Evolutionary conservation across 805 yeast genomes (phyloP).

Genomic region (Yamadazyma insecticola): DNA sequence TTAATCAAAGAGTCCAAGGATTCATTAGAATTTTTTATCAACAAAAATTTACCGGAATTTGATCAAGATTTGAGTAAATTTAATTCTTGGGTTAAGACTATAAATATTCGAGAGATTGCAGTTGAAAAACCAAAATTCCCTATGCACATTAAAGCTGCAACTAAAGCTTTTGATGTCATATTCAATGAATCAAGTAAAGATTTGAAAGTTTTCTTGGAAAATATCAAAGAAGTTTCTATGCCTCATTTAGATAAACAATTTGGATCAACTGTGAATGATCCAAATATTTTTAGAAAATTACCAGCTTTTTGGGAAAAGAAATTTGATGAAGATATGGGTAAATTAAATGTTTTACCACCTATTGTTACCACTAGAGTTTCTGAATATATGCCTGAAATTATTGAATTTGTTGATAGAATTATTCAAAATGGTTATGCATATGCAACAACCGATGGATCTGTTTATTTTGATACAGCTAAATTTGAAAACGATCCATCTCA

Average conservation of each 20-base stretch:
- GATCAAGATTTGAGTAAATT: conserved; percentile 29
- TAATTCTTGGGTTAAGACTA: conserved; percentile 44
- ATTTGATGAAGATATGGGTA: conserved; percentile 80
- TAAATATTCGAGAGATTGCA: conserved; percentile 50
- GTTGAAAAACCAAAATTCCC: conserved; percentile 74
- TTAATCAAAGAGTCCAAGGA: conserved; percentile 34
- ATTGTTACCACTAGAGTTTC: conserved; percentile 89
- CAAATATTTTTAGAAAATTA: conserved; percentile 71
- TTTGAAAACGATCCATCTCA: conserved; percentile 73
- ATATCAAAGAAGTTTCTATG: conserved; percentile 71
- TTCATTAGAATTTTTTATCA: conserved; percentile 48
- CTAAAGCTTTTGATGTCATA: conserved; percentile 46
- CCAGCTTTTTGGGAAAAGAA: conserved; percentile 88
- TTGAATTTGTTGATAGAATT: conserved; percentile 70
- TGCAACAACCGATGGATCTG: conserved; percentile 81
- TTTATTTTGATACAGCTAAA: conserved; percentile 85
- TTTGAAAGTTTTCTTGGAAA: conserved; percentile 38
- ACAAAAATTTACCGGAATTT: conserved; percentile 50
- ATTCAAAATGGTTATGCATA: conserved; percentile 82
- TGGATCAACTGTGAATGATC: conserved; percentile 80
- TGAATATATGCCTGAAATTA: conserved; percentile 91
- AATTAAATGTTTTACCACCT: conserved; percentile 80
- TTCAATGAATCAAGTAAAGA: conserved; percentile 13
- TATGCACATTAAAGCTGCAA: conserved; percentile 71
- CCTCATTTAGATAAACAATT: conserved; percentile 64